Percentiles rank a stretch among this genome's conserved stretches.
Evolutionary conservation across 2,329 filamentous ascomycete species (phyloP).

Genomic region (Sporothrix dimorphospora): DNA sequence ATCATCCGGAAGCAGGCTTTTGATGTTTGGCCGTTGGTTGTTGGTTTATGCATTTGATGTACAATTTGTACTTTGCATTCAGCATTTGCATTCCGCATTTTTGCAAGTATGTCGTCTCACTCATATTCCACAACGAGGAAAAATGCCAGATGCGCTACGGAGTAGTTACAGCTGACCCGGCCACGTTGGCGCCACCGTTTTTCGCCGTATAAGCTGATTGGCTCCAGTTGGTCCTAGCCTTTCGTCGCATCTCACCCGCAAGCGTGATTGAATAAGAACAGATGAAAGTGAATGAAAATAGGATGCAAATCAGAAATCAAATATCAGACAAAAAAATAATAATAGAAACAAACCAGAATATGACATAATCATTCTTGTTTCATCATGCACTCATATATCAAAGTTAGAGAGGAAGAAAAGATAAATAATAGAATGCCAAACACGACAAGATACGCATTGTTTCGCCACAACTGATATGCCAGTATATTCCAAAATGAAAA

Average conservation of each 20-base stretch:
- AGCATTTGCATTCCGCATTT: neutral
- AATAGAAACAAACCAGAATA: neutral
- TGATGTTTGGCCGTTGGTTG: neutral
- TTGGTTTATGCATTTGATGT: neutral
- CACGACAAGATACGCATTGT: neutral
- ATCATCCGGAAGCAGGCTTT: neutral
- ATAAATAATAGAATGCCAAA: neutral
- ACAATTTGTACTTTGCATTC: neutral
- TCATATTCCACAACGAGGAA: no score
- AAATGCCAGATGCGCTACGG: neutral
- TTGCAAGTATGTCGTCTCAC: neutral
- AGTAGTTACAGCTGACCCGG: neutral
- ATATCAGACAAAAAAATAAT: neutral
- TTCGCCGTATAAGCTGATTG: slow-evolving; percentile 19
- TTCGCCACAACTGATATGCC: neutral
- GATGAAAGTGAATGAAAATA: neutral
- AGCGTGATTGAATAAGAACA: neutral
- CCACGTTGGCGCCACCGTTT: neutral
- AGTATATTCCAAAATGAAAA: neutral
- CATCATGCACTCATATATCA: neutral
- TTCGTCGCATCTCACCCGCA: neutral
- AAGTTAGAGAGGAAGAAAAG: neutral
- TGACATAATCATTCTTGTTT: neutral
- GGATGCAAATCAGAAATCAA: neutral
- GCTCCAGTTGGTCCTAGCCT: neutral